A percentile compares a stretch with the other conserved stretches of the same genome.
Evolutionary conservation across 1,284 basidiomycete genomes (phyloP).

Genomic region (Irpex sp.): DNA sequence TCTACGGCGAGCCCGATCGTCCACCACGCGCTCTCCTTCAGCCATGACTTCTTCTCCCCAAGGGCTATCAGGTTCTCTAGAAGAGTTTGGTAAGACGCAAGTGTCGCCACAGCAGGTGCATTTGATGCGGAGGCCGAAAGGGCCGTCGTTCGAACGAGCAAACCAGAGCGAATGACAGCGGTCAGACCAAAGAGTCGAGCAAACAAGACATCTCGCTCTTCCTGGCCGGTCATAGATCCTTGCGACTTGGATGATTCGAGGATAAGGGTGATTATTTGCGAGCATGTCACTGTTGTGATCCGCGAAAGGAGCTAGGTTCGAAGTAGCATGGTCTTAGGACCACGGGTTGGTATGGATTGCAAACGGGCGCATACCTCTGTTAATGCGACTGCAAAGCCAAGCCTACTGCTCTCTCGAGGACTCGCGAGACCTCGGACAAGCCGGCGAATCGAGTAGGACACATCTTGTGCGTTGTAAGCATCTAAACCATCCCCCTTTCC

Average conservation of each 20-base stretch:
- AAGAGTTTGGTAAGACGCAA: slow-evolving; percentile 61
- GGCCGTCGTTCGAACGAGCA: slow-evolving; percentile 61
- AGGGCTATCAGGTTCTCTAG: slow-evolving; percentile 66
- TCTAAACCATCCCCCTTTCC: slow-evolving; percentile 45
- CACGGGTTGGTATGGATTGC: neutral
- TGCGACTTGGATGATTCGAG: slow-evolving; percentile 66
- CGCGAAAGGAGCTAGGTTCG: slow-evolving; percentile 71
- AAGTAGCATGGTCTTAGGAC: neutral
- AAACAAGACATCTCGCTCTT: slow-evolving; percentile 91
- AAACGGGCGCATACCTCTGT: slow-evolving; percentile 70
- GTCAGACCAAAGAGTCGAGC: slow-evolving; percentile 91
- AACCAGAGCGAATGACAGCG: slow-evolving; percentile 76
- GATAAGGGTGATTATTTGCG: slow-evolving; percentile 73
- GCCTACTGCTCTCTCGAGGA: slow-evolving; percentile 87
- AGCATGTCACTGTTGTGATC: slow-evolving; percentile 75
- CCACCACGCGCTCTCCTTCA: slow-evolving; percentile 92
- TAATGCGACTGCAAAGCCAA: slow-evolving; percentile 94
- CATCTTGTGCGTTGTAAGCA: slow-evolving; percentile 77
- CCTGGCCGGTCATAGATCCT: slow-evolving; percentile 80
- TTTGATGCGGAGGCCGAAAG: slow-evolving; percentile 48
- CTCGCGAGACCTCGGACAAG: slow-evolving; percentile 86
- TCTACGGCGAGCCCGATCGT: slow-evolving; percentile 66
- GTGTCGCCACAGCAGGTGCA: slow-evolving; percentile 46
- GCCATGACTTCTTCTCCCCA: slow-evolving; percentile 86
- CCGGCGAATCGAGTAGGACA: slow-evolving; percentile 84